phyloP scores from a whole-genome alignment of 129 eudicot species.

The Flaveria bidentis region DNA sequence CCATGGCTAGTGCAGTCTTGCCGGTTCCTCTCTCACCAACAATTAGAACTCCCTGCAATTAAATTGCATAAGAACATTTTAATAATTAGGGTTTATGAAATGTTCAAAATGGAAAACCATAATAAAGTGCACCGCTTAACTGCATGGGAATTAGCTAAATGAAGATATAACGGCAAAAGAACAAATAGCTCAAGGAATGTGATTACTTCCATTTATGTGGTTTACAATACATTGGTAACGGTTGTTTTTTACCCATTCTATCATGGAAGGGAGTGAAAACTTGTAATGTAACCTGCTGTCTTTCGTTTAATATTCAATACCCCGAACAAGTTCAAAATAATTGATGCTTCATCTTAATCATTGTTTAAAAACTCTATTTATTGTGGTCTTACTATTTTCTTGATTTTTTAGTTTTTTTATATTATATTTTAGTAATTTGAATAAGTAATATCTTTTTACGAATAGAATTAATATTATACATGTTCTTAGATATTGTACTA shows the following conservation, averaged over 20 bases:
- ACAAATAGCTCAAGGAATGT: conserved; percentile 6
- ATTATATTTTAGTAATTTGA: background rate
- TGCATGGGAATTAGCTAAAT: conserved; percentile 13
- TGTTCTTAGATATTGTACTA: background rate
- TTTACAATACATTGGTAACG: background rate
- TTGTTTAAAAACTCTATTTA: background rate
- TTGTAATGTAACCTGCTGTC: background rate
- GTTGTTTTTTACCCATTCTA: background rate
- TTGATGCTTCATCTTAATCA: background rate
- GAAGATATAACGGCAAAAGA: background rate
- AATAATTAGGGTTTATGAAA: conserved; percentile 8
- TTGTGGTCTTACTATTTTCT: background rate
- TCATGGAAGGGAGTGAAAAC: background rate
- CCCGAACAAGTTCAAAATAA: background rate
- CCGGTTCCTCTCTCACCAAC: conserved; percentile 96
- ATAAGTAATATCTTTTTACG: background rate
- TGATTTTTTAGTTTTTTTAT: background rate
- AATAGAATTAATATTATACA: background rate
- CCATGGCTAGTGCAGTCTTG: conserved; percentile 86
- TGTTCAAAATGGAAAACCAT: conserved; percentile 11
- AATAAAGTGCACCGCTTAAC: conserved; percentile 21
- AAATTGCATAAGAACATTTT: conserved; percentile 7
- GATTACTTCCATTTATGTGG: background rate
- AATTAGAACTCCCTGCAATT: conserved; percentile 87
- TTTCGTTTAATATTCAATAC: background rate